These are phyloP conservation scores for Cyclocybe aegerita DNA, from an alignment of 768 basidiomycete species.

Conservation along the genomic window DNA sequence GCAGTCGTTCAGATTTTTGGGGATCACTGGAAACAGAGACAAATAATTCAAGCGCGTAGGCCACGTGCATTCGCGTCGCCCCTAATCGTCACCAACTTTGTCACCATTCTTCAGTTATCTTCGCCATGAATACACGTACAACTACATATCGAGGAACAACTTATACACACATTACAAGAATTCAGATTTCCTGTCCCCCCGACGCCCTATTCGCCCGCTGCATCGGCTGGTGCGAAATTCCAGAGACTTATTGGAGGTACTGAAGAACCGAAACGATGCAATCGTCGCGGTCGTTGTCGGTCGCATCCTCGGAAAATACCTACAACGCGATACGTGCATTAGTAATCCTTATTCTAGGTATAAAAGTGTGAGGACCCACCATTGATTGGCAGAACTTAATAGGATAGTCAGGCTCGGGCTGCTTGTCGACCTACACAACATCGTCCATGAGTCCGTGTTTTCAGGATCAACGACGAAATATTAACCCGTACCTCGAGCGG, in stretches of 20 bases:
- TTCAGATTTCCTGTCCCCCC: background rate
- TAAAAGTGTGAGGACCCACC: background rate
- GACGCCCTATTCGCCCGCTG: no score
- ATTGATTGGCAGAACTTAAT: background rate
- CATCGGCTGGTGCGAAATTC: no score
- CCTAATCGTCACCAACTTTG: slow-evolving; percentile 2
- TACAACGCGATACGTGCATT: background rate
- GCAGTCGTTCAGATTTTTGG: no score
- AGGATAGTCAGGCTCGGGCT: slow-evolving; percentile 3
- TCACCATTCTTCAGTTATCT: no score
- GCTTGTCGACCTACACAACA: background rate
- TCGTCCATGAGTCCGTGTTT: background rate
- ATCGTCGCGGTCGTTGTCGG: background rate
- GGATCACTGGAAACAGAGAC: slow-evolving; percentile 1
- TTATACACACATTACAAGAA: slow-evolving; percentile 8
- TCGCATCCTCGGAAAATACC: background rate
- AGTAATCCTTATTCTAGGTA: background rate
- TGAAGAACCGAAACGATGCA: background rate
- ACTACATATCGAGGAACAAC: background rate
- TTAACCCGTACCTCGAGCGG: background rate
- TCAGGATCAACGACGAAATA: background rate
- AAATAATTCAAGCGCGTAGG: slow-evolving; percentile 22
- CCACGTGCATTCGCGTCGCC: slow-evolving; percentile 16
- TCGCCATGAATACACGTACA: slow-evolving; percentile 1
- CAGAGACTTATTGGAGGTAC: background rate